These are phyloP conservation scores for Penicillium arizonense DNA, from an alignment of 495 filamentous ascomycete genomes.

Conservation along the genomic window DNA sequence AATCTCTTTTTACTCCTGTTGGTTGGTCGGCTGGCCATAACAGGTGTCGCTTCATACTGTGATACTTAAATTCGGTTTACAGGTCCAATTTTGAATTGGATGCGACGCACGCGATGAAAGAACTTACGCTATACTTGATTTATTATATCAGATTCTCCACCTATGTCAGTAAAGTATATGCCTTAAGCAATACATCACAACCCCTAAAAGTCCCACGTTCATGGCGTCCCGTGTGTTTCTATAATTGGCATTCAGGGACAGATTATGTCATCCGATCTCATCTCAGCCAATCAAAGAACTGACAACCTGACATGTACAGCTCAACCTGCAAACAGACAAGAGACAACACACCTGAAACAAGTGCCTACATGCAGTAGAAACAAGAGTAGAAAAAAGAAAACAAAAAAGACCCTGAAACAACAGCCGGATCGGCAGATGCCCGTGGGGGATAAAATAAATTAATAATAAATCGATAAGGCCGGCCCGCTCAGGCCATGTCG, in stretches of 20 bases:
- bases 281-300: too few species aligned
- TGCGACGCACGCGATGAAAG: conserved; percentile 19
- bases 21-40: conserved; percentile 9
- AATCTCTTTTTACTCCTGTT: conserved; percentile 24
- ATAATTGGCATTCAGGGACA: conserved; percentile 1
- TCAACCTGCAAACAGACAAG: not conserved
- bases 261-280: conserved; percentile 1
- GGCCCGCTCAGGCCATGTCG: conserved; percentile 22
- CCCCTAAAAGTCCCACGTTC: conserved; percentile 1
- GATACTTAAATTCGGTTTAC: conserved; percentile 9
- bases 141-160: not conserved
- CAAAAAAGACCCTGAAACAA: not conserved
- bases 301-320: not conserved
- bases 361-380: not conserved
- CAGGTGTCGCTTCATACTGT: conserved; percentile 15
- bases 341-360: not conserved
- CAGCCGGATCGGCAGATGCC: conserved; percentile 11
- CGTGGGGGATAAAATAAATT: conserved; percentile 3
- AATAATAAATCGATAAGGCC: conserved; percentile 12
- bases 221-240: conserved; percentile 5
- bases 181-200: not conserved
- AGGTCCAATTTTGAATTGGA: conserved; percentile 10
- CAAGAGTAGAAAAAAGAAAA: not conserved
- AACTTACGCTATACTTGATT: not conserved
- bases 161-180: too few species aligned